These are phyloP conservation scores for Nectriaceae sp. DNA, from an alignment of 2,329 filamentous ascomycete genomes.

Conservation along the genomic window DNA sequence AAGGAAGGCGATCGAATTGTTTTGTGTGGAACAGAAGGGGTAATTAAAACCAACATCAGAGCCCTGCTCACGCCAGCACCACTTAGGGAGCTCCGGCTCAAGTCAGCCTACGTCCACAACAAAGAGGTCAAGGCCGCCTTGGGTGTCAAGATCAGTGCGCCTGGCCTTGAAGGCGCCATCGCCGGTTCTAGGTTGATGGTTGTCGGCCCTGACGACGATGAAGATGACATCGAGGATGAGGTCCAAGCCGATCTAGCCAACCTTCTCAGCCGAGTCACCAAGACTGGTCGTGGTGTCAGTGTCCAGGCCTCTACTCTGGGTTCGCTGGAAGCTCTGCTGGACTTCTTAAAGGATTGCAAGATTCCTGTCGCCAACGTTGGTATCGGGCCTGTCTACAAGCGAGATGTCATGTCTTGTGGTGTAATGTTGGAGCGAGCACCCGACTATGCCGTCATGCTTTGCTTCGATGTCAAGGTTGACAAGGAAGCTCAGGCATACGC, in stretches of 20 bases:
- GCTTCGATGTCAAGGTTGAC: conserved; percentile 99
- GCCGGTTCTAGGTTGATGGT: conserved; percentile 94
- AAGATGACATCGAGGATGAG: conserved; percentile 95
- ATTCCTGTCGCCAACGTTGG: conserved; percentile 97
- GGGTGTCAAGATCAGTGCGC: conserved; percentile 98
- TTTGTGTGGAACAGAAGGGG: conserved; percentile 93
- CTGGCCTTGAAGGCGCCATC: conserved; percentile 93
- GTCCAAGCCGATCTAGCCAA: conserved; percentile 93
- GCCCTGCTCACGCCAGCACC: conserved; percentile 91
- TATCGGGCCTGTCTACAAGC: conserved; percentile 96
- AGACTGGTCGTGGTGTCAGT: conserved; percentile 89
- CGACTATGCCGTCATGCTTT: conserved; percentile 98
- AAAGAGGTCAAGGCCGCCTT: conserved; percentile 98
- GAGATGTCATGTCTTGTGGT: conserved; percentile 93
- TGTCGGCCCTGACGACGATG: conserved; percentile 91
- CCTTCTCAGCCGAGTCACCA: conserved; percentile 88
- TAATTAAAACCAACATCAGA: conserved; percentile 93
- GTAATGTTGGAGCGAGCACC: conserved; percentile 95
- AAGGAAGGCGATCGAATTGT: conserved; percentile 94
- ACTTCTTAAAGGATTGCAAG: conserved; percentile 94
- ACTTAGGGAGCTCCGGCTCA: conserved; percentile 91
- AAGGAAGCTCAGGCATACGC: conserved; percentile 92
- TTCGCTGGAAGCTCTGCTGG: conserved; percentile 91
- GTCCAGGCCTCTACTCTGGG: conserved; percentile 97
- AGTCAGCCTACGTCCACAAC: conserved; percentile 97